A percentile compares a stretch with the other conserved stretches of the same genome.
Conservation (phyloP, 306 rosid species). For the Gynostemma pentaphyllum region DNA sequence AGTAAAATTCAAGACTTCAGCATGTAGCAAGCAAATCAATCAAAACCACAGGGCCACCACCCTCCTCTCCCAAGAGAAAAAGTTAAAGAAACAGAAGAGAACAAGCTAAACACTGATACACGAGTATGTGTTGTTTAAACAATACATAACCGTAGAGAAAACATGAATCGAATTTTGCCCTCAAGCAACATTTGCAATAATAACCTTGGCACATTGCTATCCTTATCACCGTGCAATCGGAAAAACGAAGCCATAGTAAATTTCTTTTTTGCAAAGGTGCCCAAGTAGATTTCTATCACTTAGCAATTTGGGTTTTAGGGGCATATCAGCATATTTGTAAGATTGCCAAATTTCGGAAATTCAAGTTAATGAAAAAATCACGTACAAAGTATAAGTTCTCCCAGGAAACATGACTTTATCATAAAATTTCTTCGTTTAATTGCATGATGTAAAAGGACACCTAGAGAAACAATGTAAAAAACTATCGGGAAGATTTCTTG, state of each 20-base stretch:
- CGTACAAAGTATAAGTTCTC: not conserved
- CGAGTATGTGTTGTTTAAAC: not conserved
- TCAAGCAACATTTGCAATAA: too few species aligned
- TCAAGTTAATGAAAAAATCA: not conserved
- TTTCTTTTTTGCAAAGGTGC: too few species aligned
- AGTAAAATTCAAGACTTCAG: not conserved
- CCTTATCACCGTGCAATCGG: too few species aligned
- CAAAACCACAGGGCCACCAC: not conserved
- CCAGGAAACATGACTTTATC: not conserved
- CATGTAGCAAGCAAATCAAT: not conserved
- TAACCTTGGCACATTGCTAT: too few species aligned
- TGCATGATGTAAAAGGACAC: not conserved
- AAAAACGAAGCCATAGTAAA: too few species aligned
- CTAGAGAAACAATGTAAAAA: not conserved
- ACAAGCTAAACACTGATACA: not conserved
- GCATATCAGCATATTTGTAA: not conserved
- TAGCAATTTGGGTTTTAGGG: too few species aligned
- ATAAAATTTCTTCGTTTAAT: not conserved
- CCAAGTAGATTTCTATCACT: not conserved
- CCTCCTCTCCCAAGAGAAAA: not conserved
- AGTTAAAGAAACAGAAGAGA: not conserved
- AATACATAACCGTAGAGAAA: not conserved
- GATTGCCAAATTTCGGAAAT: not conserved
- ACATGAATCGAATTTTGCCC: not conserved
- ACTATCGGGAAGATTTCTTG: too few species aligned